phyloP scores from a whole-genome alignment of 2,329 filamentous ascomycete species.

The Stagonosporopsis rhizophila region DNA sequence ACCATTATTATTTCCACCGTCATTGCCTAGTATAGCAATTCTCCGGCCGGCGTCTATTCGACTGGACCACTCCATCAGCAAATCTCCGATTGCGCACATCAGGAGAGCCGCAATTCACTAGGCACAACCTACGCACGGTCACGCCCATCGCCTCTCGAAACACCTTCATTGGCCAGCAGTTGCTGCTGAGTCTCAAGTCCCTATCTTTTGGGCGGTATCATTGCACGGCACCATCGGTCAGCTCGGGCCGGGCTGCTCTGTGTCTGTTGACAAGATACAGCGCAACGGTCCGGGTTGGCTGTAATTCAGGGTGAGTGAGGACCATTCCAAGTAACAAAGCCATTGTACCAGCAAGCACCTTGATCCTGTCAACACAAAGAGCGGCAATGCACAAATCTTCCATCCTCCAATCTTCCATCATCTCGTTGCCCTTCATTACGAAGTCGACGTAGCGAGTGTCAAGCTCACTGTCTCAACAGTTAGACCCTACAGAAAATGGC shows the following conservation, averaged over 20 bases:
- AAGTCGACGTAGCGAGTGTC: not conserved
- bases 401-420: not conserved
- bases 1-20: conserved; percentile 31
- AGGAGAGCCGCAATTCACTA: conserved; percentile 46
- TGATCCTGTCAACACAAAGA: not conserved
- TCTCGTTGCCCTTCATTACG: not conserved
- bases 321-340: not conserved
- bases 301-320: conserved; percentile 25
- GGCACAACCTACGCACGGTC: conserved; percentile 34
- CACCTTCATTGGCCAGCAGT: conserved; percentile 44
- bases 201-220: conserved; percentile 38
- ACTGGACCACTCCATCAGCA: conserved; percentile 18
- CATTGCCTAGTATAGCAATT: conserved; percentile 42
- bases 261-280: conserved; percentile 42
- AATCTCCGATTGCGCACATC: conserved; percentile 34
- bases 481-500: conserved; percentile 68
- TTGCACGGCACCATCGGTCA: conserved; percentile 37
- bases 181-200: conserved; percentile 31
- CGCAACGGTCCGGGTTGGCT: conserved; percentile 41
- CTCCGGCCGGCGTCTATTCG: conserved; percentile 35
- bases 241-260: conserved; percentile 44
- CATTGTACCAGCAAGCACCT: not conserved
- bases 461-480: conserved; percentile 3
- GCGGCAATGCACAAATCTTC: too few relatives aligned
- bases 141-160: conserved; percentile 26